These are phyloP conservation scores for Xylaria sp. DNA, from an alignment of 2,329 filamentous ascomycete genomes.

Conservation along the genomic window DNA sequence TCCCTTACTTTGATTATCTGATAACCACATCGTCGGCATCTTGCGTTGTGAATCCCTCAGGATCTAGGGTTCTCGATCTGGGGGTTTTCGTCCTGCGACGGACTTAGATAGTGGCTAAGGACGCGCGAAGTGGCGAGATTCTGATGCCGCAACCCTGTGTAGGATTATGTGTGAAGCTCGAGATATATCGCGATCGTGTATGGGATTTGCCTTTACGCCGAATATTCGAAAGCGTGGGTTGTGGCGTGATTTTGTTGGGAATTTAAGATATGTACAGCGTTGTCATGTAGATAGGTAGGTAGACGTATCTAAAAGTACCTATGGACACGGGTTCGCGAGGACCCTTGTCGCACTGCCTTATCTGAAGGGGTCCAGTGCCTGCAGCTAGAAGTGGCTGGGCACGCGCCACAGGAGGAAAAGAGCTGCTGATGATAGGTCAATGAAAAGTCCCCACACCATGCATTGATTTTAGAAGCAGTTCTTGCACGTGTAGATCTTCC, in stretches of 20 bases:
- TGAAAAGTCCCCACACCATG: constrained; percentile 3
- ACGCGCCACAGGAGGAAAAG: constrained; percentile 18
- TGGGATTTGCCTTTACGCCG: neutral
- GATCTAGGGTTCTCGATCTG: constrained; percentile 34
- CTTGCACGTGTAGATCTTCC: neutral
- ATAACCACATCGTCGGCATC: constrained; percentile 95
- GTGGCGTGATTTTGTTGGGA: neutral
- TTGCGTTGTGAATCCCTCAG: constrained; percentile 44
- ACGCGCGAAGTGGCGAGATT: neutral
- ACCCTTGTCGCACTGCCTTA: constrained; percentile 27
- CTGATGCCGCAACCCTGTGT: neutral
- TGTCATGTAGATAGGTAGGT: neutral
- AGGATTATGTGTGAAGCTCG: neutral
- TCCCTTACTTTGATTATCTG: constrained; percentile 89
- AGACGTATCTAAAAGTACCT: neutral
- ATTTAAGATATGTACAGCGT: neutral
- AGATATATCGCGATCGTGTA: neutral
- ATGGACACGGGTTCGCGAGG: constrained; percentile 31
- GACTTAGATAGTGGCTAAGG: neutral
- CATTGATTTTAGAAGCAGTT: neutral
- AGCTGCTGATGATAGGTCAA: constrained; percentile 14
- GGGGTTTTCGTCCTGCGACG: constrained; percentile 15
- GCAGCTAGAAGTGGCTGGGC: constrained; percentile 20
- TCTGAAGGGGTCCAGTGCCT: constrained; percentile 2
- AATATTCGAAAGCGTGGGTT: constrained; percentile 4